Percentiles rank a stretch among this genome's conserved stretches.
phyloP scores from a whole-genome alignment of 2,329 filamentous ascomycete species.

The Rhynchosporium agropyri region DNA sequence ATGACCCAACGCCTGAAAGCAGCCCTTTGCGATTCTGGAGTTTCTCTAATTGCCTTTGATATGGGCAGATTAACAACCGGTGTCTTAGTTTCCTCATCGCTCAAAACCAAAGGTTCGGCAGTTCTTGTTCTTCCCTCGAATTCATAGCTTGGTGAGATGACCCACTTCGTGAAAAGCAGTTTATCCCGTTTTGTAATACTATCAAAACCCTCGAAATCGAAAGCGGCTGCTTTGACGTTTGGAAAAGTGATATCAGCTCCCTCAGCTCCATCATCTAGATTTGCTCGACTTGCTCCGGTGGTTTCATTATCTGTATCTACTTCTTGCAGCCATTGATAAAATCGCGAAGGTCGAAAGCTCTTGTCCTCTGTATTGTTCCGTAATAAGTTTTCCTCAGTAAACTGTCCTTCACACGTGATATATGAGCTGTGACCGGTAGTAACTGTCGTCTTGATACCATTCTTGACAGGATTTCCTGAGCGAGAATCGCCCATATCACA shows the following conservation, averaged over 20 bases:
- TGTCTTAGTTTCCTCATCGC: not conserved
- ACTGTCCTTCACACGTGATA: not conserved
- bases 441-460: too few species aligned
- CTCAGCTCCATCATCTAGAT: not conserved
- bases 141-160: not conserved
- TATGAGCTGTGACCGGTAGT: too few species aligned
- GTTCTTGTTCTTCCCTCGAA: not conserved
- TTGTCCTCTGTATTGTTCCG: not conserved
- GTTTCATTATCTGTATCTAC: not conserved
- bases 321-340: too few species aligned
- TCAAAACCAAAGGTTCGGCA: not conserved
- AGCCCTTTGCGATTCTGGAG: too few species aligned
- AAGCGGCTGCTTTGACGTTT: not conserved
- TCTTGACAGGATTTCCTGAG: too few species aligned
- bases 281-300: not conserved
- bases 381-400: not conserved
- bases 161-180: not conserved
- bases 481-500: too few species aligned
- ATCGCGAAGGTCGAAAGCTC: too few species aligned
- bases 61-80: not conserved
- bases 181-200: not conserved
- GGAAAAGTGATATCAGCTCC: not conserved
- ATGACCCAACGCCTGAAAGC: too few species aligned
- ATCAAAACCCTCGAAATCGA: slow-evolving; percentile 18
- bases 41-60: not conserved